Conservation (phyloP, 345 rosid genomes). For the Syzygium grande region DNA sequence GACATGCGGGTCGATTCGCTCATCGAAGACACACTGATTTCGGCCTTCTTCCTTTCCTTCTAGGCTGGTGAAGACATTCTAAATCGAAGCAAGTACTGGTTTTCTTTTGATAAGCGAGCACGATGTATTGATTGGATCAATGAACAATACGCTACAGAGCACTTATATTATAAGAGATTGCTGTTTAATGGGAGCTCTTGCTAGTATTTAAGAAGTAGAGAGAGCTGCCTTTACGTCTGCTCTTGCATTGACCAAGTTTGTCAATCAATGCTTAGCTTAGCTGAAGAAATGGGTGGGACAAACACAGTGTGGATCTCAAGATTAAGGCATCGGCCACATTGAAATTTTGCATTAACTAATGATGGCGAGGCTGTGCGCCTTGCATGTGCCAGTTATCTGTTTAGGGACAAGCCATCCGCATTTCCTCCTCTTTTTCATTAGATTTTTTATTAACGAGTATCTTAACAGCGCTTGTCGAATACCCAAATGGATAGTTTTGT, state of each 20-base stretch:
- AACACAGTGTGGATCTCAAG: neutral
- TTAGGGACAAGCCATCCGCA: neutral
- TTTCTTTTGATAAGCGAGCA: neutral
- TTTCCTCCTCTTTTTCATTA: neutral
- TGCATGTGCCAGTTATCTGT: neutral
- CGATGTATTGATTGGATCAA: neutral
- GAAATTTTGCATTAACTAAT: neutral
- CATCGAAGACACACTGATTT: neutral
- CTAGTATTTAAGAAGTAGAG: neutral
- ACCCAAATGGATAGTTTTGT: neutral
- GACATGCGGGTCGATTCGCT: too few species aligned
- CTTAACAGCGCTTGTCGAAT: neutral
- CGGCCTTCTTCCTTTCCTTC: neutral
- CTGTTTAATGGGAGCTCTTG: neutral
- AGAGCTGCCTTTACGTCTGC: neutral
- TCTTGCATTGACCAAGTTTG: neutral
- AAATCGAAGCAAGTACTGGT: neutral
- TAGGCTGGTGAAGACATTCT: neutral
- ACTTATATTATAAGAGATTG: neutral
- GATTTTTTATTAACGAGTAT: neutral
- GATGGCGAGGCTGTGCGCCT: neutral
- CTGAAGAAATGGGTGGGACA: too few species aligned
- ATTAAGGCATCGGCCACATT: neutral
- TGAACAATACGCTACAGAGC: neutral
- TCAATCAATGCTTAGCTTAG: neutral